These are phyloP conservation scores for Lycium ferocissimum DNA, from an alignment of 257 asterid genomes.

Conservation along the genomic window DNA sequence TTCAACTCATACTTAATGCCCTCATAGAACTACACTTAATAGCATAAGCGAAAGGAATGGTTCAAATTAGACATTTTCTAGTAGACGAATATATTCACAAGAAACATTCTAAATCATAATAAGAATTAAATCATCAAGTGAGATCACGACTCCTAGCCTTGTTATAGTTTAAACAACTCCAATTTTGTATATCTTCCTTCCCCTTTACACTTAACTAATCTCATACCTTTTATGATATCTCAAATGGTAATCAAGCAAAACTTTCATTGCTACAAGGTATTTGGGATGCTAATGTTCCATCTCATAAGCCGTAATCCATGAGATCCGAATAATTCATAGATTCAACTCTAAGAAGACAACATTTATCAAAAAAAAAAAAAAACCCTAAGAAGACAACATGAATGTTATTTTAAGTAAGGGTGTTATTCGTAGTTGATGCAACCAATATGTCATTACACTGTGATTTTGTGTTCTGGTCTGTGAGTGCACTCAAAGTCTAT, in stretches of 20 bases:
- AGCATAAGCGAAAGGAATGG: no score
- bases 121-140: not conserved
- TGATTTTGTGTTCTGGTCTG: constrained; percentile 72
- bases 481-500: constrained; percentile 87
- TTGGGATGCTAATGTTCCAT: not conserved
- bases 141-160: not conserved
- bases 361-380: no score
- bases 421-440: not conserved
- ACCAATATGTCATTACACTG: not conserved
- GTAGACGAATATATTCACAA: no score
- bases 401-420: not conserved
- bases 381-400: not conserved
- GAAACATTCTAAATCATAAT: no score
- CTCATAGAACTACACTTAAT: no score
- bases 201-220: not conserved
- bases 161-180: not conserved
- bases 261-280: not conserved
- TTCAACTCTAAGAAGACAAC: not conserved
- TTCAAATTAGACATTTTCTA: no score
- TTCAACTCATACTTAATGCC: no score
- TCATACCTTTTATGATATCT: not conserved
- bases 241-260: not conserved
- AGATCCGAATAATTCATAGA: not conserved
- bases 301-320: not conserved
- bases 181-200: not conserved